A percentile compares a stretch with the other conserved stretches of the same genome.
phyloP scores from a whole-genome alignment of 129 eudicot species.

The Dittrichia graveolens region DNA sequence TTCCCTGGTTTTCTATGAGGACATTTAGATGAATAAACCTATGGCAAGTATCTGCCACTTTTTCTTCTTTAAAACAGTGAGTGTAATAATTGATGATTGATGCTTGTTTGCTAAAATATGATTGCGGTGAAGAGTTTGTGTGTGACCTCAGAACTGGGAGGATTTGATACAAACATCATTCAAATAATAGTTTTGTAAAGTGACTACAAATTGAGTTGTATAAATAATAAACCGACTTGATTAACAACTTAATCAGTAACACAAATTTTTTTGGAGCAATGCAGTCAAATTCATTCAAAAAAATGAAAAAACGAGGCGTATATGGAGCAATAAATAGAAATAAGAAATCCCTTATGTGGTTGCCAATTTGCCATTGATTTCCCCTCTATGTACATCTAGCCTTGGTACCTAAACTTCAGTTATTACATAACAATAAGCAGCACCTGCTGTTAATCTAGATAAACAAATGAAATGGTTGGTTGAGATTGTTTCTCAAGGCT shows the following conservation, averaged over 20 bases:
- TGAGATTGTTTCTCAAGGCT: too few relatives aligned
- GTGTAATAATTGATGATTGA: slow-evolving; percentile 12
- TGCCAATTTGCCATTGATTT: slow-evolving; percentile 12
- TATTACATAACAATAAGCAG: slow-evolving; percentile 8
- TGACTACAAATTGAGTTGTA: too few relatives aligned
- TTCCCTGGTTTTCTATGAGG: neutral
- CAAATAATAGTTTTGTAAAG: too few relatives aligned
- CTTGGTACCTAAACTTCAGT: slow-evolving; percentile 21
- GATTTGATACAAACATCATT: too few relatives aligned
- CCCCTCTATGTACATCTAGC: slow-evolving; percentile 10
- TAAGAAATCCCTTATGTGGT: neutral
- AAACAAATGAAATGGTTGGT: too few relatives aligned
- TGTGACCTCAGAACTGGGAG: neutral
- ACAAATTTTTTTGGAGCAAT: too few relatives aligned
- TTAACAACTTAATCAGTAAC: too few relatives aligned
- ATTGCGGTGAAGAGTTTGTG: slow-evolving; percentile 18
- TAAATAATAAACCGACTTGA: too few relatives aligned
- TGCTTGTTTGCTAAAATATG: neutral
- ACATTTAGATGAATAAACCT: slow-evolving; percentile 1
- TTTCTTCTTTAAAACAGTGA: neutral
- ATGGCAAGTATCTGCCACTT: slow-evolving; percentile 1
- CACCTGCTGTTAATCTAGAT: neutral
- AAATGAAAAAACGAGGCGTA: too few relatives aligned
- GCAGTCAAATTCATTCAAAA: too few relatives aligned
- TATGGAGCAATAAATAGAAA: too few relatives aligned